Evolutionary conservation across 371 early-diverging fungal species (phyloP).

Genomic region (Rhizopus sp.): DNA sequence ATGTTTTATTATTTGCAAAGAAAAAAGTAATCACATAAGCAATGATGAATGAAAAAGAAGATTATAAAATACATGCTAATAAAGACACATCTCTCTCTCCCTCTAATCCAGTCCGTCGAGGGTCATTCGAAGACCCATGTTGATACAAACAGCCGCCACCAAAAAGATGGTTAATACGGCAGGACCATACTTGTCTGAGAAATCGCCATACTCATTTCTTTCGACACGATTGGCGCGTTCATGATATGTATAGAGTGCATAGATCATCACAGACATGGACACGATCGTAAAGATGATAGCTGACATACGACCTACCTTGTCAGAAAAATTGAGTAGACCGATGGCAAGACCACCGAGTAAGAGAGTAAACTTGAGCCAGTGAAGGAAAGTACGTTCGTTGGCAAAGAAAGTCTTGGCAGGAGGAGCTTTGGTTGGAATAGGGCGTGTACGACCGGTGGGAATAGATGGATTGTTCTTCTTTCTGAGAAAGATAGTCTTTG

Average conservation of each 20-base stretch:
- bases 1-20: too few species aligned
- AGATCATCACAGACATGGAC: slow-evolving; percentile 76
- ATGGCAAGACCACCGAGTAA: slow-evolving; percentile 71
- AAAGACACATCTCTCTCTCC: too few species aligned
- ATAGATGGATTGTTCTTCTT: neutral
- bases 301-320: slow-evolving; percentile 62
- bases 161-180: slow-evolving; percentile 79
- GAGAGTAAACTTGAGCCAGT: slow-evolving; percentile 72
- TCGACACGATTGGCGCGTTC: slow-evolving; percentile 76
- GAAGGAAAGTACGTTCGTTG: slow-evolving; percentile 95
- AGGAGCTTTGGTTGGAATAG: slow-evolving; percentile 33
- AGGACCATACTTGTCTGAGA: slow-evolving; percentile 70
- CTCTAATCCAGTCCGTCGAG: too few species aligned
- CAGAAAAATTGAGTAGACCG: slow-evolving; percentile 79
- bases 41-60: too few species aligned
- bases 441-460: slow-evolving; percentile 7
- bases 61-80: too few species aligned
- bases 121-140: slow-evolving; percentile 57
- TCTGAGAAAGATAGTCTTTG: slow-evolving; percentile 16
- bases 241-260: slow-evolving; percentile 85
- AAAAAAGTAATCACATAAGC: too few species aligned
- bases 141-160: slow-evolving; percentile 73
- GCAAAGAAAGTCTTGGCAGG: slow-evolving; percentile 95
- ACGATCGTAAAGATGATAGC: slow-evolving; percentile 71
- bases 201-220: slow-evolving; percentile 61